Percentiles rank a stretch among this genome's conserved stretches.
These are phyloP conservation scores for Litsea cubeba DNA, from an alignment of 164 flowering plant species.

Conservation along the genomic window DNA sequence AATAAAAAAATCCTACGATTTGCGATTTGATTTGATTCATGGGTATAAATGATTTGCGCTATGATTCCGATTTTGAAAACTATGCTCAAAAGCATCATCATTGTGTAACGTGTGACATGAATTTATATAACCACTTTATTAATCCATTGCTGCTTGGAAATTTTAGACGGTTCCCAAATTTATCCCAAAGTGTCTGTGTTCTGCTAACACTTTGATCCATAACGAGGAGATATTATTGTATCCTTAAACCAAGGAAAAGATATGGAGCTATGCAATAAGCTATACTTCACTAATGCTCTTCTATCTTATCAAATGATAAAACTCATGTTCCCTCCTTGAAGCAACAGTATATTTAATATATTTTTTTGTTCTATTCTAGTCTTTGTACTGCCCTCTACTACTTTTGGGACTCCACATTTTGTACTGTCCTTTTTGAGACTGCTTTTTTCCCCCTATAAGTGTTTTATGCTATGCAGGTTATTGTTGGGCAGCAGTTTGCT, in stretches of 20 bases:
- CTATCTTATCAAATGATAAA: background rate
- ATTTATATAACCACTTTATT: too few relatives aligned
- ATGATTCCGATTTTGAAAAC: too few relatives aligned
- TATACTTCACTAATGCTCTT: background rate
- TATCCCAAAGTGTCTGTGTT: background rate
- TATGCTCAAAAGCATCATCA: too few relatives aligned
- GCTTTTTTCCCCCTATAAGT: background rate
- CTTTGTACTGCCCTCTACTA: background rate
- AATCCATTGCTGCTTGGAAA: too few relatives aligned
- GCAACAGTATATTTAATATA: background rate
- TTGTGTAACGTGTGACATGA: too few relatives aligned
- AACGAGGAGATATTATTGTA: background rate
- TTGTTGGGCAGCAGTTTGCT: constrained; percentile 61
- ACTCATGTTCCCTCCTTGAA: background rate
- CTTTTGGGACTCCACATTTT: background rate
- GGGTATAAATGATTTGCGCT: too few relatives aligned
- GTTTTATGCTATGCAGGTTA: constrained; percentile 45
- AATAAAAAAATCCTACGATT: too few relatives aligned
- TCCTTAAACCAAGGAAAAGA: background rate
- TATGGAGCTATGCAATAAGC: background rate
- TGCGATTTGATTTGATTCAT: too few relatives aligned
- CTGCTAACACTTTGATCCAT: too few relatives aligned
- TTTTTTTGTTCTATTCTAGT: background rate
- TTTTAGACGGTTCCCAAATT: too few relatives aligned
- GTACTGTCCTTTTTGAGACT: background rate